Evolutionary conservation across 108 stramenopile genomes (phyloP), one percentile per base, ranked within the genome.

Genomic region (Mayamaea pseudoterrestris): DNA sequence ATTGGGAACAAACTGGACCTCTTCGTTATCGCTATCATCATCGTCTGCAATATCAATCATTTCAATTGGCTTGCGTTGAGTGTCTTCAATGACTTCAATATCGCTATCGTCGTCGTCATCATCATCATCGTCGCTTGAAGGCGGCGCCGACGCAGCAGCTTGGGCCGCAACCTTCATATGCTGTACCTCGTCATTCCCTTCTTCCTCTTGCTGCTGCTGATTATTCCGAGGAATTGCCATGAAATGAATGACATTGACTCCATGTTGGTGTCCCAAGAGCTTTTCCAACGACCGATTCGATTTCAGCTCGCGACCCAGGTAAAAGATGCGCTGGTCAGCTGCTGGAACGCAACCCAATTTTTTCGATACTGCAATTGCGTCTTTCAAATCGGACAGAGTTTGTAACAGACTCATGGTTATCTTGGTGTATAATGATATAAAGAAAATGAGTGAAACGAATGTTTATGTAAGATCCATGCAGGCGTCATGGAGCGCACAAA

Each of bases 251-350:
- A 44, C 44, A 9, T 44, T 44, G 3, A 44, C 9, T 5, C 44
- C 44, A 27, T 26, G 26, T 13, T 22, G 8, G 9, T 74, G 78
- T 43, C 78, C 44, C 0, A 78, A 78, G 30, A 85, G 50, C 16
- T 58, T 62, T 9, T 64, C 18, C 26, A 86, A 46, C 0, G 65
- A 52, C 16, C 84, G 74, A 28, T 71, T 71, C 16, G 68, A 63
- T 50, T 86, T 86, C 14, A 86, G 54, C 50, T 86, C 84, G 17
- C 75, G 39, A 2, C 84, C 84, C 21, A 86, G 43, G 53, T 79
- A 65, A 68, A 86, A 86, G 5, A 86, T 30, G n/a, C 84, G 65
- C 50, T 86, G 84, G n/a, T 66, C n/a, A 1, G 36, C 2, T 13
- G 61, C 57, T 28, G 18, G 30, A 9, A 65, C 47, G 8, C 60